Percentiles rank a stretch among this genome's conserved stretches.
phyloP scores from a whole-genome alignment of 139 green algal genomes.

The Dunaliella primolecta region DNA sequence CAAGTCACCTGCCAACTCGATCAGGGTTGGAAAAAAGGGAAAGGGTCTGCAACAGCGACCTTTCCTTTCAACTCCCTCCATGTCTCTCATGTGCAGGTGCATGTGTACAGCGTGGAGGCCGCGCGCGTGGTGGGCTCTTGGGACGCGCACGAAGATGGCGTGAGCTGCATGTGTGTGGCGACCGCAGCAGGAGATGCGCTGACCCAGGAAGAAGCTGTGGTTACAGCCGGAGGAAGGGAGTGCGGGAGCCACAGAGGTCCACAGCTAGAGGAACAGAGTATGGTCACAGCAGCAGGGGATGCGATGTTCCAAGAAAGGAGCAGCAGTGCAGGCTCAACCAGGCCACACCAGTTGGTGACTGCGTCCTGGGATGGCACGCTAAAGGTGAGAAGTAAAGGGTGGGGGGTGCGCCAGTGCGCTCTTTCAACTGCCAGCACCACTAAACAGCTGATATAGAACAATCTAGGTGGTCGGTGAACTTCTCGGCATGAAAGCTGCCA shows the following conservation, averaged over 20 bases:
- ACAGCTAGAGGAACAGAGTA: too few relatives aligned
- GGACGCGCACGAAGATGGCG: constrained; percentile 61
- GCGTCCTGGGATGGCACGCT: constrained; percentile 73
- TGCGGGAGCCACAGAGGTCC: too few relatives aligned
- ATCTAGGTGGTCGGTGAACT: not conserved
- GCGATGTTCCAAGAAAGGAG: too few relatives aligned
- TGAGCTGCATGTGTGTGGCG: constrained; percentile 56
- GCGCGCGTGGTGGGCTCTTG: constrained; percentile 57
- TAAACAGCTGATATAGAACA: too few relatives aligned
- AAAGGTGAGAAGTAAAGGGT: too few relatives aligned
- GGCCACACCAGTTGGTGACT: constrained; percentile 34
- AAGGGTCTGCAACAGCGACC: too few relatives aligned
- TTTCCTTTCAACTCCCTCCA: too few relatives aligned
- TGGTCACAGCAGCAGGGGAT: too few relatives aligned
- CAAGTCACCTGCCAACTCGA: too few relatives aligned
- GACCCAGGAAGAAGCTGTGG: too few relatives aligned
- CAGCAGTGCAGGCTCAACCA: not conserved
- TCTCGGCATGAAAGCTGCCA: not conserved
- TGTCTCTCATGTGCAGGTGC: constrained; percentile 49
- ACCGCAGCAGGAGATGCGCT: not conserved
- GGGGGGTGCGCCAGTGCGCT: constrained; percentile 27
- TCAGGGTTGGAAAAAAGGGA: too few relatives aligned
- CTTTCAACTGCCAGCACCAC: not conserved
- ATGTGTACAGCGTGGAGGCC: constrained; percentile 34
- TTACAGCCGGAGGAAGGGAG: too few relatives aligned